Base-by-base conservation (phyloP, 2,329 filamentous ascomycete species). In the Penicillium oxalicum region DNA sequence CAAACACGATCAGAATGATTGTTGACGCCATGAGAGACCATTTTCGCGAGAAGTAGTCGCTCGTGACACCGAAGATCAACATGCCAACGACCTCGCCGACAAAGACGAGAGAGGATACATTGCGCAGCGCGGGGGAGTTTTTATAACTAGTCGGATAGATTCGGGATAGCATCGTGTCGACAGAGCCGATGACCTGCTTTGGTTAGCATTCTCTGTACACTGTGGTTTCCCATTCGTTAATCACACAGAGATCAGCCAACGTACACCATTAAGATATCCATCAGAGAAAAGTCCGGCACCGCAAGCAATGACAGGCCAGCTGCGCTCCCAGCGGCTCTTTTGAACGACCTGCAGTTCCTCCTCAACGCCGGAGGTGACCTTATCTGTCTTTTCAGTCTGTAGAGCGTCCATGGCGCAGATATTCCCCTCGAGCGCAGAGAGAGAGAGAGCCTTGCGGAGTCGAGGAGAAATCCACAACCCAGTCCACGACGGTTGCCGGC, bases 201-300 rank as follows among this genome's bases (percentile, higher is more conserved):
- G 13, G 11, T 32, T 4, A 32, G 29, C 29, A 32, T 32, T 11
- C 8, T 32, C 18, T 18, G 18, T 18, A 18, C 2, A 18, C 18
- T 18, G 18, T 18, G 18, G 18, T 18, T 18, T 2, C 2, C 18
- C 18, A 18, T 18, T 18, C 18, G 2, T 18, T 18, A 18, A 18
- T 18, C 18, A 18, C 18, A 18, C 2, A 18, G 2, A 18, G 18
- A 18, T 18, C 18, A 18, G 29, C 29, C 7, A 32, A 4, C 72
- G 60, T 71, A 89, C 87, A 62, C 88, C 89, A 70, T 95, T 94
- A 64, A 95, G 81, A 68, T 95, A 95, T 12, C 91, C 91, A 68
- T 95, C 91, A 24, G 86, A 90, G 70, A 95, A 95, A 2, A 95
- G 77, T 61, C 91, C 91, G 44, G 90, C 87, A 55, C 91, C 91